Base-by-base conservation (phyloP, 2,329 filamentous ascomycete genomes). In the Trichoderma oligosporum region DNA sequence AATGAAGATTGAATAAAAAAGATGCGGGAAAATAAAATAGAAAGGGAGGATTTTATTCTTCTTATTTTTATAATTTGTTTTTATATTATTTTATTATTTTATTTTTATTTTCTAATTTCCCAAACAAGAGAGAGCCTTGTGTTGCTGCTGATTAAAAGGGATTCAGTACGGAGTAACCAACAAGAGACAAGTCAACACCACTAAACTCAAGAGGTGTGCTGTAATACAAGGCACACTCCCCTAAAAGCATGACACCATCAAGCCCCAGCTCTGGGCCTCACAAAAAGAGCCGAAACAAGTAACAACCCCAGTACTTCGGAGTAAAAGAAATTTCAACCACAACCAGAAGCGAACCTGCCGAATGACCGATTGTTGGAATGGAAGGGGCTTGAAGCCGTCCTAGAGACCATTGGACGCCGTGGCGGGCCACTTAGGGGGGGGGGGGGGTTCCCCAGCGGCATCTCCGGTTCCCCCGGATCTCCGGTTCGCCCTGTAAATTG, bases 311-410 rank as follows among this genome's bases (percentile, higher is more conserved):
- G n/a, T n/a, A 16, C 39, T 36, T n/a, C n/a, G n/a, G n/a, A n/a
- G n/a, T n/a, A n/a, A n/a, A 29, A 29, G 36, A 20, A 51, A 20
- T 14, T 11, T 8, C 7, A 42, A 33, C 48, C 48, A 33, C n/a
- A n/a, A n/a, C 8, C 48, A 36, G 29, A 16, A 46, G 41, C 39
- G 27, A 31, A 55, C 52, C 27, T 45, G 31, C 52, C 33, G 52
- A 46, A 46, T 22, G 52, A 12, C 52, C 41, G 52, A 55, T 18
- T 18, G n/a, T 27, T 46, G 52, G 52, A 55, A 55, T 55, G 52
- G n/a, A n/a, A n/a, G n/a, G 41, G 41, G 31, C 52, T 31, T 24
- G 8, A 41, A 31, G 22, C 36, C 20, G 25, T 35, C 36, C 27
- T 5, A 16, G 18, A 31, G 48, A 11, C 20, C 20, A 52, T 52